phyloP scores from a whole-genome alignment of 164 flowering plant species.

The Macadamia integrifolia region DNA sequence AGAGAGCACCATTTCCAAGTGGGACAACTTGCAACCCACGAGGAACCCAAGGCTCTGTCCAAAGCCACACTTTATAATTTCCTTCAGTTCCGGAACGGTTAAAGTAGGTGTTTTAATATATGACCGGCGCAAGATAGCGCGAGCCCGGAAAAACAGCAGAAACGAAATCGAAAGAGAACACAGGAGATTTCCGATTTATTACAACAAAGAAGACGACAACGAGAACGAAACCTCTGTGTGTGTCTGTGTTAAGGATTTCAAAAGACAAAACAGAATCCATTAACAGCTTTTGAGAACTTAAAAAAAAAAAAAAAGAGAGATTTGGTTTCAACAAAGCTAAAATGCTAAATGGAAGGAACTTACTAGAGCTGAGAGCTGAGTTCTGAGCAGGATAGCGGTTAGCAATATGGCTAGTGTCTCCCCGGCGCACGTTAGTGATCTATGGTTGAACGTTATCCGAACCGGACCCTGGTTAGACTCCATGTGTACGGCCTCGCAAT shows the following conservation, averaged over 20 bases:
- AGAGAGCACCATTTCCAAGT: background rate
- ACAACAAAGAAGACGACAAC: background rate
- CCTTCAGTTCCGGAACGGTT: background rate
- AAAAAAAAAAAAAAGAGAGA: too few species aligned
- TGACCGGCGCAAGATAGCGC: background rate
- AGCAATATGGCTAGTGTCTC: constrained; percentile 19
- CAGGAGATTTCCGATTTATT: background rate
- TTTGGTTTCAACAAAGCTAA: too few species aligned
- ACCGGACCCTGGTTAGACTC: constrained; percentile 21
- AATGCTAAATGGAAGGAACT: background rate
- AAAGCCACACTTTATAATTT: background rate
- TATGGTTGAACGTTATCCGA: constrained; percentile 8
- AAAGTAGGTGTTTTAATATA: background rate
- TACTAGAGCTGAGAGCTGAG: constrained; percentile 21
- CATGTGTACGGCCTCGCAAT: constrained; percentile 20
- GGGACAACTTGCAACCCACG: background rate
- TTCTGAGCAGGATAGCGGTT: constrained; percentile 21
- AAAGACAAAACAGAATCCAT: too few species aligned
- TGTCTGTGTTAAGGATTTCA: too few species aligned
- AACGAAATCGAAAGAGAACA: too few species aligned
- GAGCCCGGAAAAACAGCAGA: background rate
- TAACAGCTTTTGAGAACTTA: background rate
- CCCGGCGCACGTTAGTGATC: constrained; percentile 27
- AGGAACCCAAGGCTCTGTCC: background rate
- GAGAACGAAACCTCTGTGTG: background rate